A percentile compares a stretch with the other conserved stretches of the same genome.
Conservation (phyloP, 768 basidiomycete genomes). For the Kwoniella bestiolae region DNA sequence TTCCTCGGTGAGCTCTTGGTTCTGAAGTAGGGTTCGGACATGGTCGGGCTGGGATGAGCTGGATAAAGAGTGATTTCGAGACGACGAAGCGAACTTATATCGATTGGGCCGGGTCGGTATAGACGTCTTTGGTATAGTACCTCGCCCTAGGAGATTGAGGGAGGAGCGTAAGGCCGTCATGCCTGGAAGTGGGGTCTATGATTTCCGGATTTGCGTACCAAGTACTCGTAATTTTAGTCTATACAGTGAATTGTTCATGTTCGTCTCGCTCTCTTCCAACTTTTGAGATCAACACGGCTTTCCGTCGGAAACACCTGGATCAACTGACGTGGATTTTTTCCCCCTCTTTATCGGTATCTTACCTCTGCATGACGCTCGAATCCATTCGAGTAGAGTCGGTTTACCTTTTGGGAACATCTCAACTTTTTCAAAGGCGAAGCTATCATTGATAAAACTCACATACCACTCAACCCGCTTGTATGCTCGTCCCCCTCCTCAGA, state of each 20-base stretch:
- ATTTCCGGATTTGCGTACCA: no score
- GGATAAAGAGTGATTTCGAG: not conserved
- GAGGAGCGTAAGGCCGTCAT: no score
- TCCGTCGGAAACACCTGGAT: not conserved
- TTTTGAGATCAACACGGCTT: slow-evolving; percentile 9
- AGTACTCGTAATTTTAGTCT: no score
- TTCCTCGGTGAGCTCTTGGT: slow-evolving; percentile 40
- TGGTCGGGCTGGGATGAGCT: slow-evolving; percentile 2
- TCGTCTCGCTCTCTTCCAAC: no score
- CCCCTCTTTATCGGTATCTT: not conserved
- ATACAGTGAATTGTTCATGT: no score
- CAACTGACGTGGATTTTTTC: not conserved
- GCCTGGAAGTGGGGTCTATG: no score
- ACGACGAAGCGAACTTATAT: not conserved
- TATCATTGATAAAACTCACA: not conserved
- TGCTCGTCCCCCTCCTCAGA: slow-evolving; percentile 7
- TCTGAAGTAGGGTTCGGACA: slow-evolving; percentile 26
- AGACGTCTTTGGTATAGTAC: no score
- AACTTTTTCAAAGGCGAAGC: not conserved
- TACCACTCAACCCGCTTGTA: not conserved
- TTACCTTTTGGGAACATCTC: not conserved
- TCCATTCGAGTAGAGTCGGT: not conserved
- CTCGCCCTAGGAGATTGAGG: no score
- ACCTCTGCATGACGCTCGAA: slow-evolving; percentile 5
- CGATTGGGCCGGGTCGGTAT: no score